These are phyloP conservation scores for Scleromitrula shiraiana DNA, from an alignment of 2,329 filamentous ascomycete genomes.

Conservation along the genomic window DNA sequence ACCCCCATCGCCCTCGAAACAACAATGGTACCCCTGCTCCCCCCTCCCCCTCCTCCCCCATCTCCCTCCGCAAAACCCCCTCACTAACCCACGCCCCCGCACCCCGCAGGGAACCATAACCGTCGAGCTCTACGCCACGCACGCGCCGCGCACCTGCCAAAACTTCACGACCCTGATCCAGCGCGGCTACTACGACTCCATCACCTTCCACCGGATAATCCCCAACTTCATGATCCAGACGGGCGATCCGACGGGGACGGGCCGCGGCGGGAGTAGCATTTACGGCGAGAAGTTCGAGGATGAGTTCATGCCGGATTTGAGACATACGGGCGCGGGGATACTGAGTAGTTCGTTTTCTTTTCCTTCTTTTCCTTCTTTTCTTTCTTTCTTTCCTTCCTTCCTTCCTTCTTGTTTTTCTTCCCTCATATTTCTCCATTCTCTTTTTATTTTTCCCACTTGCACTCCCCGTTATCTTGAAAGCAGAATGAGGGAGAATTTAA, in stretches of 20 bases:
- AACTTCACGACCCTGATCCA: conserved; percentile 78
- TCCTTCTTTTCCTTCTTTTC: too few species aligned
- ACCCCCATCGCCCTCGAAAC: conserved; percentile 78
- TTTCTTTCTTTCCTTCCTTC: too few species aligned
- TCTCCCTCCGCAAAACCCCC: background rate
- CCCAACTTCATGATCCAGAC: conserved; percentile 95
- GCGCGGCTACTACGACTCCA: conserved; percentile 80
- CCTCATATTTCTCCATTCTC: too few species aligned
- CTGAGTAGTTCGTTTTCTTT: too few species aligned
- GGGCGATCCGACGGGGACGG: conserved; percentile 89
- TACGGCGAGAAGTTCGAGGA: conserved; percentile 93
- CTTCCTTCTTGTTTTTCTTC: too few species aligned
- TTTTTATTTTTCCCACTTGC: too few species aligned
- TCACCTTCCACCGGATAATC: conserved; percentile 90
- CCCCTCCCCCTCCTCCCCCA: background rate
- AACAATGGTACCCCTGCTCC: conserved; percentile 54
- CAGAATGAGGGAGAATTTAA: too few species aligned
- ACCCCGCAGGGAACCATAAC: conserved; percentile 67
- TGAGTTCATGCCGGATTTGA: conserved; percentile 67
- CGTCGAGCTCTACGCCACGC: conserved; percentile 81
- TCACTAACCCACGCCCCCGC: background rate
- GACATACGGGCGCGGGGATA: conserved; percentile 90
- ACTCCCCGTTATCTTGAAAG: too few species aligned
- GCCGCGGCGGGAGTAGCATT: conserved; percentile 79
- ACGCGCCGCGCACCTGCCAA: conserved; percentile 78